phyloP scores from a whole-genome alignment of 2,329 filamentous ascomycete genomes.

The Thielaviopsis punctulata region DNA sequence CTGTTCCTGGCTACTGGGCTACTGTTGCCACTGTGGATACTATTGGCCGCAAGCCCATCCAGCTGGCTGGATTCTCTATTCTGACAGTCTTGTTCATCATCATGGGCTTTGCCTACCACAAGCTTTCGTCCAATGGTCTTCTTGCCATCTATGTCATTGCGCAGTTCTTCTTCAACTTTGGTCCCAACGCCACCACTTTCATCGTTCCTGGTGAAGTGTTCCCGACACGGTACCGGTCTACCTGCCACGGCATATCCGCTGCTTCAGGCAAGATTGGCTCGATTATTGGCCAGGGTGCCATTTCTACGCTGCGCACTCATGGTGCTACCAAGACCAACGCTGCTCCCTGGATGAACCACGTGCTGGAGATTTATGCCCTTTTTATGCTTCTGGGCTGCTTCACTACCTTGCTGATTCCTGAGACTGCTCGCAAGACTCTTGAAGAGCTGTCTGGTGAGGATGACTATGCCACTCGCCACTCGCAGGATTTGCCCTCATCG shows the following conservation, averaged over 20 bases:
- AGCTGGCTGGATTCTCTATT: constrained; percentile 44
- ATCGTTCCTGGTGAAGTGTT: constrained; percentile 40
- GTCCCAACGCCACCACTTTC: constrained; percentile 40
- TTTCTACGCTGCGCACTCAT: constrained; percentile 33
- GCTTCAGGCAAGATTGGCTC: constrained; percentile 35
- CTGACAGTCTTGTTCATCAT: constrained; percentile 43
- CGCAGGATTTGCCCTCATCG: neutral
- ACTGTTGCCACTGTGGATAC: constrained; percentile 59
- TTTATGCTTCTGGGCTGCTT: constrained; percentile 62
- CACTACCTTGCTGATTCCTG: constrained; percentile 52
- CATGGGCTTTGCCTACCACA: constrained; percentile 17
- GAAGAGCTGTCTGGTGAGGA: constrained; percentile 7
- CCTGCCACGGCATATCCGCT: constrained; percentile 39
- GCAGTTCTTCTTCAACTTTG: constrained; percentile 36
- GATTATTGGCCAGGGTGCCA: constrained; percentile 30
- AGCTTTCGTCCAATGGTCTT: constrained; percentile 33
- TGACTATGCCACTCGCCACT: constrained; percentile 7
- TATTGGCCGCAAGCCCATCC: constrained; percentile 61
- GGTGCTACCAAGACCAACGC: constrained; percentile 23
- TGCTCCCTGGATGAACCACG: constrained; percentile 57
- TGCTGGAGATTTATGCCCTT: constrained; percentile 55
- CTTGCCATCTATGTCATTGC: constrained; percentile 30
- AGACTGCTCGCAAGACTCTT: constrained; percentile 47
- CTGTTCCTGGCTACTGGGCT: constrained; percentile 70
- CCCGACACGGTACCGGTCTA: constrained; percentile 38